Base-by-base conservation (phyloP, 306 rosid species). In the Canavalia ensiformis region DNA sequence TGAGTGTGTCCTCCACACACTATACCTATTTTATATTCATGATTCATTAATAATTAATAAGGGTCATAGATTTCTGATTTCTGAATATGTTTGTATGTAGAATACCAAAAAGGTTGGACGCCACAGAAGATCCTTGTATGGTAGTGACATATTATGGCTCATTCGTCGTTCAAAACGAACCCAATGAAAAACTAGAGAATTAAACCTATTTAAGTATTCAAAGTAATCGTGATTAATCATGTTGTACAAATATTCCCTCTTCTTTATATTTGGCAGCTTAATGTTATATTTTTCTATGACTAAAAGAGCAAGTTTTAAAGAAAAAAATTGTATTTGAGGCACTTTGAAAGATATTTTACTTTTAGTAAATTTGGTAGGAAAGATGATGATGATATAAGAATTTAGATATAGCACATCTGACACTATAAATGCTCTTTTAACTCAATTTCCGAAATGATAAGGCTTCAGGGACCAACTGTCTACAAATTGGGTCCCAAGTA, bases 131-230 rank as follows among this genome's bases (percentile, higher is more conserved):
- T 87, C 92, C 79, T 78, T 67, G 55, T 68, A 78, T 37, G 81
- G 94, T 12, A 75, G 86, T 71, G 88, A 90, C 86, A 75, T 92
- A 65, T 83, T 86, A 55, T 83, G 97, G 46, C 80, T 87, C 78
- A 41, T 94, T 2, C 13, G 93, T 52, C 87, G 88, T 35, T 55
- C 83, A 5, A 94, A 88, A 82, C 74, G 86, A 84, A 81, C 55
- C 39, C 35, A 65, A 12, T 85, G 89, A 90, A 70, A 73, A 11
- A 69, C 47, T 68, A 7, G 60, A 68, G 63, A 72, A 56, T 30
- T 54, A 67, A 44, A 12, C 33, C 13, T 42, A 4, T 50, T n/a
- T 8, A 1, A 55, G 76, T 6, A 12, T 25, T 45, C 64, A 50
- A 51, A 65, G 25, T 41, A 29, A 49, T 73, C 34, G 6, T 9